A percentile compares a stretch with the other conserved stretches of the same genome.
Evolutionary conservation across 441 rosid species (phyloP).

Genomic region (Manihot esculenta): DNA sequence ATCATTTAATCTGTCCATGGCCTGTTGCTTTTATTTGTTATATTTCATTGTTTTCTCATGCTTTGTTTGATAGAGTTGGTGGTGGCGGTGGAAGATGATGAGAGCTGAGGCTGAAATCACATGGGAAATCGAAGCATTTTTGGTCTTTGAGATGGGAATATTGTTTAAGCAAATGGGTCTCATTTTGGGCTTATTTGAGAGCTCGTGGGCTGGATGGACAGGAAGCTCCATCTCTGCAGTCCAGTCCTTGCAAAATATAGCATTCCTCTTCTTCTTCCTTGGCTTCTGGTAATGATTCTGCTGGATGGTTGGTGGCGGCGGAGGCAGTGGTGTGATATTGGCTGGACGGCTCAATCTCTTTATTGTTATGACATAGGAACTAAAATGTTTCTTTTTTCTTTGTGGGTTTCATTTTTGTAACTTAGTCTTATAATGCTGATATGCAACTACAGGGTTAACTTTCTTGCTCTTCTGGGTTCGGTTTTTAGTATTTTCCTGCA

Average conservation of each 20-base stretch:
- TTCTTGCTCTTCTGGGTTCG: not conserved
- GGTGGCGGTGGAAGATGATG: slow-evolving; percentile 22
- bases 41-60: not conserved
- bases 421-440: not conserved
- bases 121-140: slow-evolving; percentile 24
- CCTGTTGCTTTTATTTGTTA: not conserved
- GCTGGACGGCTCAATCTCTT: slow-evolving; percentile 83
- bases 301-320: slow-evolving; percentile 12
- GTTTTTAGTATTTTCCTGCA: not conserved
- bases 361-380: slow-evolving; percentile 23
- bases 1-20: not conserved
- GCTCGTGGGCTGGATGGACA: slow-evolving; percentile 17
- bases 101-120: slow-evolving; percentile 12
- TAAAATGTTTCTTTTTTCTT: slow-evolving; percentile 4
- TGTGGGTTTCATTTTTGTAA: not conserved
- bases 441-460: not conserved
- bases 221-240: slow-evolving; percentile 22
- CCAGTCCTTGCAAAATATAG: slow-evolving; percentile 20
- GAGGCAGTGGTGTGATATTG: slow-evolving; percentile 46
- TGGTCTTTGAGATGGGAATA: slow-evolving; percentile 13
- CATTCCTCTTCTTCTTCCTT: slow-evolving; percentile 11
- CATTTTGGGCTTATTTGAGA: slow-evolving; percentile 14
- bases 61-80: slow-evolving; percentile 20
- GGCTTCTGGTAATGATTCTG: not conserved
- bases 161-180: slow-evolving; percentile 23